Base-by-base conservation (phyloP, 208 protist species). In the Blechomonas ayalai region DNA sequence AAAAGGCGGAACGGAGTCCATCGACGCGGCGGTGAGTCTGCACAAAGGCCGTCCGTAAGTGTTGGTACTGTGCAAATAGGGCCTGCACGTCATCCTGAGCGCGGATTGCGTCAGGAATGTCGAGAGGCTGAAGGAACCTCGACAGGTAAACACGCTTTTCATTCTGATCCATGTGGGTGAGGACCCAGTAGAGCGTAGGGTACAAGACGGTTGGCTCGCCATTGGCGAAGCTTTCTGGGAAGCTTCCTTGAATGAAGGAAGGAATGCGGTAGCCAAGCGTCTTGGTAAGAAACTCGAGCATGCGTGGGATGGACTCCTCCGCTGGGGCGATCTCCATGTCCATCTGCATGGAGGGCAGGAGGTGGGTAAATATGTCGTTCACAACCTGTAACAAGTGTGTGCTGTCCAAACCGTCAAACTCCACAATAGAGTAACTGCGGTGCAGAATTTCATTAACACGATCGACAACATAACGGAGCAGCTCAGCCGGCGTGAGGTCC, bases 91-190 rank as follows among this genome's bases (percentile, higher is more conserved):
- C 88, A 48, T 95, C 88, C 54, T 85, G 76, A 3, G 77, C 76
- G 22, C 72, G 75, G 43, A 95, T 78, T 38, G 81, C 73, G 16
- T 95, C 83, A 4, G 83, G 83, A 29, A 95, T 75, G 19, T 95
- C 82, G 15, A 92, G 45, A 23, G 69, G 68, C 53, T 91, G 78
- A 37, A 95, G 68, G 53, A 92, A 95, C 18, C 82, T 71, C 3
- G 88, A 45, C 23, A 95, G 70, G 62, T 95, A 95, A 4, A 95
- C 88, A 31, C 88, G 88, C 73, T 92, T 95, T 40, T 72, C 61
- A 45, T 91, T 91, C 33, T 85, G 67, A 13, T 73, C 56, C 81
- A 89, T 90, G 61, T 88, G 80, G 4, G 72, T 87, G 8, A 95
- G 57, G 18, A 92, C 70, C 88, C 88, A 95, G 53, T 93, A 90